A percentile compares a stretch with the other conserved stretches of the same genome.
Conservation (phyloP, 192 early-diverging fungal genomes). For the Radiomyces spectabilis region DNA sequence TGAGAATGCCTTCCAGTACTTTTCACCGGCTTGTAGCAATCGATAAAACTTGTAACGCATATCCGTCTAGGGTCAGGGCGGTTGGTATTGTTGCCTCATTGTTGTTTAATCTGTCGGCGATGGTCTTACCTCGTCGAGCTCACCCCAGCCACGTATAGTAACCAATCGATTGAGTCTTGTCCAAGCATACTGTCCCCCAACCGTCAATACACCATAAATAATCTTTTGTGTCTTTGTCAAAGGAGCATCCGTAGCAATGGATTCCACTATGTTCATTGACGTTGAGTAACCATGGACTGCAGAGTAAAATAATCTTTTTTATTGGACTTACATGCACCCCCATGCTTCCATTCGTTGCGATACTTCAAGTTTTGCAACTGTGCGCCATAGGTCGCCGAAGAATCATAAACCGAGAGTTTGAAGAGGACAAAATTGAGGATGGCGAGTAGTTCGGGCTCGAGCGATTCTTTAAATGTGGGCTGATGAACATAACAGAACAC, state of each 20-base stretch:
- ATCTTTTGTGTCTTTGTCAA: conserved; percentile 53
- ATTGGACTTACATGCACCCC: conserved; percentile 48
- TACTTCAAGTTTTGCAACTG: conserved; percentile 82
- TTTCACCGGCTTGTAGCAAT: conserved; percentile 53
- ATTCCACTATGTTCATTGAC: no score
- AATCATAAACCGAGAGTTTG: conserved; percentile 65
- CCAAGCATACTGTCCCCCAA: conserved; percentile 73
- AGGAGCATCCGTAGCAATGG: conserved; percentile 47
- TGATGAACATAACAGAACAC: conserved; percentile 12
- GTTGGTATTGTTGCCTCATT: neutral
- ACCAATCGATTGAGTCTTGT: conserved; percentile 48
- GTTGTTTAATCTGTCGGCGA: neutral
- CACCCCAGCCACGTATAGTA: conserved; percentile 50
- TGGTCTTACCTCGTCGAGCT: conserved; percentile 41
- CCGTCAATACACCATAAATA: conserved; percentile 49
- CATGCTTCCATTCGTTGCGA: conserved; percentile 55
- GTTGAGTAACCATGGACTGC: no score
- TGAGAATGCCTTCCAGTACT: conserved; percentile 46
- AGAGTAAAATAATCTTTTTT: no score
- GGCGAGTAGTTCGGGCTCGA: conserved; percentile 66
- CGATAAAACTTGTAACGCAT: conserved; percentile 47
- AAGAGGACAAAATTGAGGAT: conserved; percentile 63
- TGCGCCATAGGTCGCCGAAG: conserved; percentile 73
- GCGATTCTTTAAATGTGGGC: conserved; percentile 50
- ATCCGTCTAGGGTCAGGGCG: conserved; percentile 20